Percentiles rank a stretch among this genome's conserved stretches.
These are phyloP conservation scores for Wickerhamiella kurtzmanii DNA, from an alignment of 805 yeast genomes.

Conservation along the genomic window DNA sequence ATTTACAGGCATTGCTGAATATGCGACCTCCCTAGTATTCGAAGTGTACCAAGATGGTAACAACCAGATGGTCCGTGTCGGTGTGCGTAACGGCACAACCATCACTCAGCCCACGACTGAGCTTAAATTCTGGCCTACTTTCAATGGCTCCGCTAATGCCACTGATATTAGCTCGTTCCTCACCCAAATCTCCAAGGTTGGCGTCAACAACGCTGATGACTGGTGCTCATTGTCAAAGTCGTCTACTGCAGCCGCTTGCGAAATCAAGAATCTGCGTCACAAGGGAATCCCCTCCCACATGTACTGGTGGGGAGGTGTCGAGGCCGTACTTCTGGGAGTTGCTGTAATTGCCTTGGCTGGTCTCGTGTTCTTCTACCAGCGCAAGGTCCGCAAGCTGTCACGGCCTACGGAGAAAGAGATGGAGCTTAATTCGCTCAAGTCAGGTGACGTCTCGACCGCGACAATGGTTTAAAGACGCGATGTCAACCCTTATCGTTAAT, in stretches of 20 bases:
- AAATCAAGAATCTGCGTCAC: neutral
- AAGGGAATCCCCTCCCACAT: neutral
- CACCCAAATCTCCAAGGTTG: conserved; percentile 18
- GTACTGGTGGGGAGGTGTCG: neutral
- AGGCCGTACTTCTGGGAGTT: neutral
- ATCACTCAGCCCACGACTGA: conserved; percentile 21
- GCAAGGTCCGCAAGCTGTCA: neutral
- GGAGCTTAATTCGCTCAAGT: neutral
- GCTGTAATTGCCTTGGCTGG: neutral
- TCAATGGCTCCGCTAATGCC: conserved; percentile 24
- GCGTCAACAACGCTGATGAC: conserved; percentile 20
- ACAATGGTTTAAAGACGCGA: no score
- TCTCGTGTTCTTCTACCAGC: neutral
- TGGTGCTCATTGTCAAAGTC: conserved; percentile 33
- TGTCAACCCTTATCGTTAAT: neutral
- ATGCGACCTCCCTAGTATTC: conserved; percentile 35
- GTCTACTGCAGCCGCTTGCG: neutral
- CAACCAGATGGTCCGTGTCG: conserved; percentile 31
- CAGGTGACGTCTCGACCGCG: neutral
- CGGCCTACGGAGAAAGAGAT: neutral
- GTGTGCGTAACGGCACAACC: conserved; percentile 34
- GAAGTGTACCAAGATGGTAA: conserved; percentile 25
- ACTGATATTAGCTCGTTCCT: conserved; percentile 30
- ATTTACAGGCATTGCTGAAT: conserved; percentile 37
- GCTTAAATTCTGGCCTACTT: conserved; percentile 29